phyloP scores from a whole-genome alignment of 2,329 filamentous ascomycete genomes.

The Paecilomyces sp. region DNA sequence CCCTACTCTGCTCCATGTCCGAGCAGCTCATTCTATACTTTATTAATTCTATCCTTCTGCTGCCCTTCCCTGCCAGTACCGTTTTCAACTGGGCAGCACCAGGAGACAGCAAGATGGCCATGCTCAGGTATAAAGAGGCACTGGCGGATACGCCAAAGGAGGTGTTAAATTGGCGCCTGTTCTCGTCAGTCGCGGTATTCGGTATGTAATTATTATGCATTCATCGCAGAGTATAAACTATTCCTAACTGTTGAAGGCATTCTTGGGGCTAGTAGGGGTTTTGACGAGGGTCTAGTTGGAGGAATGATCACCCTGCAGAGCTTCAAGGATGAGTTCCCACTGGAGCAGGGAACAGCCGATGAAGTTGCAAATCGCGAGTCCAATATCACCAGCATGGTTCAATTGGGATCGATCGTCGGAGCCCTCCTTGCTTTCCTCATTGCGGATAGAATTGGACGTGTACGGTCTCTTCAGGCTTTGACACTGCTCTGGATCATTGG shows the following conservation, averaged over 20 bases:
- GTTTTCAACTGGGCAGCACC: background rate
- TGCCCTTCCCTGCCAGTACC: background rate
- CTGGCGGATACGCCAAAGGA: constrained; percentile 58
- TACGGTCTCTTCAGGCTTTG: constrained; percentile 35
- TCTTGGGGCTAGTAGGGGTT: constrained; percentile 67
- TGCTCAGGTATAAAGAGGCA: constrained; percentile 53
- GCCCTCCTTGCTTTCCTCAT: constrained; percentile 51
- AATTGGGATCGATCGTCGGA: constrained; percentile 67
- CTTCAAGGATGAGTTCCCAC: constrained; percentile 55
- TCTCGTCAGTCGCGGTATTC: constrained; percentile 69
- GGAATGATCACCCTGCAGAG: constrained; percentile 62
- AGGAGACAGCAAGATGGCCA: constrained; percentile 16
- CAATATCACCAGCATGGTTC: constrained; percentile 76
- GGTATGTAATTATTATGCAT: constrained; percentile 29
- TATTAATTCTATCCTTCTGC: background rate
- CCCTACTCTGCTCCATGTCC: background rate
- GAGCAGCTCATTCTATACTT: background rate
- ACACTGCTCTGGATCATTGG: constrained; percentile 36
- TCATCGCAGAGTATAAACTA: background rate
- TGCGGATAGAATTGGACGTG: constrained; percentile 42
- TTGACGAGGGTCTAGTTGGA: constrained; percentile 74
- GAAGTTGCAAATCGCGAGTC: constrained; percentile 62
- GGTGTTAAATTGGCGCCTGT: constrained; percentile 70
- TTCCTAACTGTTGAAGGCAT: constrained; percentile 31
- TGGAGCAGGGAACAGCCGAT: constrained; percentile 44